Evolutionary conservation across 2,329 filamentous ascomycete species (phyloP).

Genomic region (Akanthomyces dipterigenus): DNA sequence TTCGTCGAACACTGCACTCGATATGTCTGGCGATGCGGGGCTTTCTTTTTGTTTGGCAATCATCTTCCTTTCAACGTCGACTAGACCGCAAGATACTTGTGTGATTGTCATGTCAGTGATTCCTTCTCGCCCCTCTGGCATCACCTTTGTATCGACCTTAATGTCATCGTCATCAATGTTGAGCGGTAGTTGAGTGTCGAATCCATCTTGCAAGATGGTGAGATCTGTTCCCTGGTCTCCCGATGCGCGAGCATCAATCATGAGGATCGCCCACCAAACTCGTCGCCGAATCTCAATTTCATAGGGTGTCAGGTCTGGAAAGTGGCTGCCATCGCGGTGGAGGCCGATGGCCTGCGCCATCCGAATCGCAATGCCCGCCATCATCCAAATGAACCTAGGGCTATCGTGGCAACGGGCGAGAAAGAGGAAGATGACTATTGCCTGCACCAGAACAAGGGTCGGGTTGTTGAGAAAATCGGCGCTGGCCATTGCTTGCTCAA

Average conservation of each 20-base stretch:
- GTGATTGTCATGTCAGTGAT: conserved; percentile 46
- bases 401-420: conserved; percentile 45
- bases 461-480: conserved; percentile 55
- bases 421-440: conserved; percentile 52
- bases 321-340: conserved; percentile 49
- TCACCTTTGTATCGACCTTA: conserved; percentile 37
- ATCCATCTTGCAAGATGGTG: conserved; percentile 37
- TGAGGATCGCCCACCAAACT: conserved; percentile 54
- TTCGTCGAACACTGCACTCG: conserved; percentile 36
- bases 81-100: conserved; percentile 31
- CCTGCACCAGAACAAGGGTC: conserved; percentile 54
- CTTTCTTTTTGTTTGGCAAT: conserved; percentile 25
- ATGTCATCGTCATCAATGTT: conserved; percentile 53
- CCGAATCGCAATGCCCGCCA: conserved; percentile 55
- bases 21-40: conserved; percentile 30
- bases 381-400: conserved; percentile 52
- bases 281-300: conserved; percentile 57
- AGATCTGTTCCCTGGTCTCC: conserved; percentile 52
- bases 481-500: conserved; percentile 54
- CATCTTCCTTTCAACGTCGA: conserved; percentile 30
- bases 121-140: conserved; percentile 41
- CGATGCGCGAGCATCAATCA: conserved; percentile 53
- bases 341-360: conserved; percentile 49
- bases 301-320: conserved; percentile 47
- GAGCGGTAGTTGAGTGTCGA: conserved; percentile 47